Base-by-base conservation (phyloP, 2,329 filamentous ascomycete species). In the Claviceps citrina region DNA sequence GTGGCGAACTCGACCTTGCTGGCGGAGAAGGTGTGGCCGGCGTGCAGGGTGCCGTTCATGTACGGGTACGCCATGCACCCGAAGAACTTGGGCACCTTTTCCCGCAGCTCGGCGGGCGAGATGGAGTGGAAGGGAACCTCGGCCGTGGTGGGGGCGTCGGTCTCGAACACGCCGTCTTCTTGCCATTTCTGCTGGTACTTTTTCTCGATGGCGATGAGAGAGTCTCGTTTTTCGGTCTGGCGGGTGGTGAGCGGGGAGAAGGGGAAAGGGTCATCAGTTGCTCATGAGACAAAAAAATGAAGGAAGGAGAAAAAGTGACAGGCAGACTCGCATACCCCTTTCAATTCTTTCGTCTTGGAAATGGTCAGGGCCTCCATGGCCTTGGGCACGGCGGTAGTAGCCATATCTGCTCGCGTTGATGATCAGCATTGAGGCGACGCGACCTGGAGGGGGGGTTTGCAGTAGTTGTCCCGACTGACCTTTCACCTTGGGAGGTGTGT, bases 1-100 rank as follows among this genome's bases (percentile, higher is more conserved):
- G 81, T 76, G 43, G 78, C 80, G 60, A 96, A 98, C 63, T 98
- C 91, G 51, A 94, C 78, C 64, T 98, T 98, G 55, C 76, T 83
- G 45, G 84, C 78, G 18, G 86, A 91, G 62, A 98, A 96, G 51
- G 78, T 81, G 66, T 98, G 91, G 18, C 91, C 91, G 25, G 83
- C 85, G 56, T 96, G 89, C 20, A 93, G 71, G 44, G 77, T 82
- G 47, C 85, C 85, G 62, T 93, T 93, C 80, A 86, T 85, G 60
- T 85, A 87, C 10, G 63, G 63, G 39, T 63, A 66, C 10, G 63
- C 60, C 56, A 64, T 65, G 38, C 55, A 59, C 41, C 81, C 85
- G 57, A 89, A 93, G 70, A 87, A 94, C 65, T 96, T 96, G 50
- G 89, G 89, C 53, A 82, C 67, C 59, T 86, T 79, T 54, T 79